Conservation (phyloP, 352 stramenopile genomes). For the Phytopythium helicoides region DNA sequence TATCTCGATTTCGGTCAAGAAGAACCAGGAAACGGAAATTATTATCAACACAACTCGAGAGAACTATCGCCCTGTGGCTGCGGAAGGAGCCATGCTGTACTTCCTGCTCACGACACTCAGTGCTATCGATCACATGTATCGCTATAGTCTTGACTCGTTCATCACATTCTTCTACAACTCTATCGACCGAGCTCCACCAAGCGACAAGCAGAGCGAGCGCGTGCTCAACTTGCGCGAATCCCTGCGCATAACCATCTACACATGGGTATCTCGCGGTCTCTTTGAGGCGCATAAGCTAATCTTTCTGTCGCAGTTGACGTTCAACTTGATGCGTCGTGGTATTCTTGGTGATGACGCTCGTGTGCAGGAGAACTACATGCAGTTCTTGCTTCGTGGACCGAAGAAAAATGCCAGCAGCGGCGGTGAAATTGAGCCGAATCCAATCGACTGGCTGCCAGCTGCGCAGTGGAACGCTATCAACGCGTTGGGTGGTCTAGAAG, state of each 20-base stretch:
- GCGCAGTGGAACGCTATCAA: constrained; percentile 91
- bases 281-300: constrained; percentile 98
- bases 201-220: constrained; percentile 88
- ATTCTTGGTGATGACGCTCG: constrained; percentile 93
- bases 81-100: constrained; percentile 97
- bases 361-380: constrained; percentile 95
- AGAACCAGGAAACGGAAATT: constrained; percentile 93
- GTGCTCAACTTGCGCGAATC: constrained; percentile 93
- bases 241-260: constrained; percentile 96
- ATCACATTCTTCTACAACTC: constrained; percentile 97
- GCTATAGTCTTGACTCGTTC: constrained; percentile 97
- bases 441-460: constrained; percentile 91
- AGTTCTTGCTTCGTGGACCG: constrained; percentile 93
- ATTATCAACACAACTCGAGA: constrained; percentile 95
- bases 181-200: constrained; percentile 84
- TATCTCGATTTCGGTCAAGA: constrained; percentile 94
- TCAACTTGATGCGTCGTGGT: constrained; percentile 96
- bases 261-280: constrained; percentile 94
- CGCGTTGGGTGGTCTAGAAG: constrained; percentile 90
- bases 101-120: constrained; percentile 96
- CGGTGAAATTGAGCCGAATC: constrained; percentile 61
- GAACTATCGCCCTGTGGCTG: constrained; percentile 91
- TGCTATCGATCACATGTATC: constrained; percentile 97
- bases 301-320: constrained; percentile 96
- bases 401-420: constrained; percentile 54